phyloP scores from a whole-genome alignment of 2,329 filamentous ascomycete genomes.

The Aspergillus awamori region DNA sequence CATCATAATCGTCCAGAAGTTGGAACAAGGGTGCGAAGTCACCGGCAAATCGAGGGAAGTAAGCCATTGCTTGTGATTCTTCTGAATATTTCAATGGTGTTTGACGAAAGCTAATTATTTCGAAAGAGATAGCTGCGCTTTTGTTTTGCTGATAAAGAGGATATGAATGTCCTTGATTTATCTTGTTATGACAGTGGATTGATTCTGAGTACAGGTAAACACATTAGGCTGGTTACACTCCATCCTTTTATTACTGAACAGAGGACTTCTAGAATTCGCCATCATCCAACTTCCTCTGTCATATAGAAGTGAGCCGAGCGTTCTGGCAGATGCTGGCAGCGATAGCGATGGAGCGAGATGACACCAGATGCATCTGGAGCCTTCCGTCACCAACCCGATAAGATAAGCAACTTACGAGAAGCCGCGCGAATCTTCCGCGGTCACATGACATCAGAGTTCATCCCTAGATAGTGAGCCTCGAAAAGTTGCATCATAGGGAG shows the following conservation, averaged over 20 bases:
- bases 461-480: not conserved
- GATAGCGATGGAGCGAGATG: not conserved
- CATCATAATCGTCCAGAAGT: conserved; percentile 46
- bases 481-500: not conserved
- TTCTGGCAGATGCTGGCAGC: conserved; percentile 10
- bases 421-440: conserved; percentile 19
- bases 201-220: conserved; percentile 11
- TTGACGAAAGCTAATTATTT: not conserved
- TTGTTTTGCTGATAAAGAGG: not conserved
- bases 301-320: conserved; percentile 9
- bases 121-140: not conserved
- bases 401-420: conserved; percentile 25
- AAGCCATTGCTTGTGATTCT: conserved; percentile 35
- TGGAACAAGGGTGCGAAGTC: conserved; percentile 48
- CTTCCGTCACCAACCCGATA: conserved; percentile 22
- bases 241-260: conserved; percentile 21
- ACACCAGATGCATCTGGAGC: conserved; percentile 13
- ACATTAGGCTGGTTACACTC: not conserved
- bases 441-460: not conserved
- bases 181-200: conserved; percentile 3
- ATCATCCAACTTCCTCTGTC: conserved; percentile 7
- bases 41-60: conserved; percentile 39
- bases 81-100: not conserved
- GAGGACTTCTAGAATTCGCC: conserved; percentile 22
- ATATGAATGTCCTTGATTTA: not conserved